Conservation (phyloP, 306 rosid genomes). For the Senna siamea region DNA sequence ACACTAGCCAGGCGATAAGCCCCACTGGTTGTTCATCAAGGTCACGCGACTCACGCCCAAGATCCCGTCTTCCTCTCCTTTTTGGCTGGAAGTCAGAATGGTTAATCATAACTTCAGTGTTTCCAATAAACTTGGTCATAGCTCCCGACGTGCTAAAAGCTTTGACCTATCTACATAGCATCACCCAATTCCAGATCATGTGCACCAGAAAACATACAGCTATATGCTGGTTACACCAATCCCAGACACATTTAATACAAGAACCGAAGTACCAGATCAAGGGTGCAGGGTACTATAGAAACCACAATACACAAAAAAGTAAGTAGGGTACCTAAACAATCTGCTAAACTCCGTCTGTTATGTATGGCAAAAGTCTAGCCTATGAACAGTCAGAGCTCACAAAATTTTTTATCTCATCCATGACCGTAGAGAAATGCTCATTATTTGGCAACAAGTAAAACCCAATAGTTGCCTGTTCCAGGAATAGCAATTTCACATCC, state of each 20-base stretch:
- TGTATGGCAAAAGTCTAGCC: conserved; percentile 61
- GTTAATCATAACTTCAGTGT: conserved; percentile 52
- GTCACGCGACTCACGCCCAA: conserved; percentile 41
- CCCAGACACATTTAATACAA: conserved; percentile 45
- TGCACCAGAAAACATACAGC: conserved; percentile 53
- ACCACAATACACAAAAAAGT: conserved; percentile 52
- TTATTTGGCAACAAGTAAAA: conserved; percentile 93
- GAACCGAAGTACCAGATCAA: conserved; percentile 34
- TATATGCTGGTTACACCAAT: conserved; percentile 57
- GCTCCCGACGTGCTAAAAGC: conserved; percentile 48
- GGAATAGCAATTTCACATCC: conserved; percentile 66
- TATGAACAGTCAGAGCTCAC: conserved; percentile 73
- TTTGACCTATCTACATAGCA: conserved; percentile 40
- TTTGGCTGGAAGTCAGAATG: conserved; percentile 52
- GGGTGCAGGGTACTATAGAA: conserved; percentile 56
- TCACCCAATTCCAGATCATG: conserved; percentile 44
- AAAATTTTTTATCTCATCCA: conserved; percentile 88
- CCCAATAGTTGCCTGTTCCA: conserved; percentile 89
- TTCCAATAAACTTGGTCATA: conserved; percentile 53
- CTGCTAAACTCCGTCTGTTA: conserved; percentile 60
- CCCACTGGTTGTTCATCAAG: conserved; percentile 55
- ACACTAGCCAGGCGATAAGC: conserved; percentile 59
- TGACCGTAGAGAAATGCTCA: conserved; percentile 76
- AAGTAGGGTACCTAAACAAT: conserved; percentile 69
- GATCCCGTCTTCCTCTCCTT: conserved; percentile 51